phyloP scores from a whole-genome alignment of 345 rosid genomes.

The Crucihimalaya himalaica region DNA sequence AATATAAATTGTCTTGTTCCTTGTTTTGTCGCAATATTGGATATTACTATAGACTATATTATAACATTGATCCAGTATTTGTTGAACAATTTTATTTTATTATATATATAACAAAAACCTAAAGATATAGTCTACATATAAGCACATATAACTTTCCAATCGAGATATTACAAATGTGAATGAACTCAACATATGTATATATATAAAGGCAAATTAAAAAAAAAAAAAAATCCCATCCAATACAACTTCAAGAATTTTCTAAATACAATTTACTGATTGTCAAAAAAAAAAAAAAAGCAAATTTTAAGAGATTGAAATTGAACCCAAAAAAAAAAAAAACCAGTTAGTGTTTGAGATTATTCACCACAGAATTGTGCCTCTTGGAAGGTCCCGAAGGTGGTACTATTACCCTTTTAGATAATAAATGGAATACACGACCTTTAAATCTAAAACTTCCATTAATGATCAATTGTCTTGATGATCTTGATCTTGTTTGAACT shows the following conservation, averaged over 20 bases:
- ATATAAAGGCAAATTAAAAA: not conserved
- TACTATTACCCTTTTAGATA: constrained; percentile 63
- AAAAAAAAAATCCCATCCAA: not conserved
- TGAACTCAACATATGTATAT: constrained; percentile 10
- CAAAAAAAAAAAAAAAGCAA: not conserved
- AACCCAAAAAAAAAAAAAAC: not conserved
- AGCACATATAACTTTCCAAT: not conserved
- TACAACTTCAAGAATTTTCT: constrained; percentile 18
- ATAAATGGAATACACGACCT: constrained; percentile 56
- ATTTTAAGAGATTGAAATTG: not conserved
- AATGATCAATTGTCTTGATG: constrained; percentile 22
- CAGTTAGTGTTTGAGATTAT: constrained; percentile 28
- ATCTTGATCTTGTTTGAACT: constrained; percentile 30
- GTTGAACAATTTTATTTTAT: not conserved
- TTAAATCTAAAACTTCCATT: constrained; percentile 45
- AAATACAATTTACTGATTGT: not conserved
- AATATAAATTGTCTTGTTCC: not conserved
- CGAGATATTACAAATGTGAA: constrained; percentile 27
- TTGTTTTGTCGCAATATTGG: not conserved
- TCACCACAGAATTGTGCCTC: constrained; percentile 57
- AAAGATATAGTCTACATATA: not conserved
- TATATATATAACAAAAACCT: not conserved
- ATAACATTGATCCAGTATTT: not conserved
- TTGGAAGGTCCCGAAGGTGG: constrained; percentile 92
- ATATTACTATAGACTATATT: not conserved